Base-by-base conservation (phyloP, 495 filamentous ascomycete species). In the Melanomma pulvis-pyrius region DNA sequence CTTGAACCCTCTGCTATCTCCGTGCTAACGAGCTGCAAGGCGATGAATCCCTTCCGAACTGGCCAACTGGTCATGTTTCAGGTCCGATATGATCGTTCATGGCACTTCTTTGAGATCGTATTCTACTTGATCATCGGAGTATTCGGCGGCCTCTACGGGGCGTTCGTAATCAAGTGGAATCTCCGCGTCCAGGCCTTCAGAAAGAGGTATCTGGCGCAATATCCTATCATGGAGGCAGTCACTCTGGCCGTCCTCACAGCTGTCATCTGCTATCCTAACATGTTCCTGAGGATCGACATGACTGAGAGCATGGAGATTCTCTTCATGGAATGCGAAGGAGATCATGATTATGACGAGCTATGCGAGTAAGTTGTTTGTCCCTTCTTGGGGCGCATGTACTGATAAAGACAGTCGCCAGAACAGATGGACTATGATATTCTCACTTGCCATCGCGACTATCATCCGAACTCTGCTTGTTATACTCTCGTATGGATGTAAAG, bases 41-140 rank as follows among this genome's bases (percentile, higher is more conserved):
- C 90, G 36, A 96, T 98, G 90, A 98, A 98, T 71, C 94, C 94
- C 32, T 98, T 98, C 75, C 82, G 94, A 58, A 98, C 94, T 1
- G 94, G 94, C n/a, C 96, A 98, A 71, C 83, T 98, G 41, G 94
- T 98, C 83, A 98, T 98, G 94, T 98, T 98, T 78, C 92, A 96
- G 73, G 94, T 98, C 70, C 85, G 85, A 70, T 98, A 98, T 74
- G 96, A 98, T 77, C 89, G 96, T 21, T 88, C 87, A 2, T 98
- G 94, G 94, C 94, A 98, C 76, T 96, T 96, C 72, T 98, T 98
- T 69, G 94, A 98, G 75, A 81, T 96, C 0, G 79, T 97, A 17
- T 98, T 98, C 74, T 98, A 94, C 74, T 86, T 96, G 55, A 83
- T 96, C 48, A 83, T 98, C 49, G 94, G 94, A 22, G 82, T 96